Percentiles rank a stretch among this genome's conserved stretches.
Conservation (phyloP, 1,284 basidiomycete species). For the Termitomyces sp. region DNA sequence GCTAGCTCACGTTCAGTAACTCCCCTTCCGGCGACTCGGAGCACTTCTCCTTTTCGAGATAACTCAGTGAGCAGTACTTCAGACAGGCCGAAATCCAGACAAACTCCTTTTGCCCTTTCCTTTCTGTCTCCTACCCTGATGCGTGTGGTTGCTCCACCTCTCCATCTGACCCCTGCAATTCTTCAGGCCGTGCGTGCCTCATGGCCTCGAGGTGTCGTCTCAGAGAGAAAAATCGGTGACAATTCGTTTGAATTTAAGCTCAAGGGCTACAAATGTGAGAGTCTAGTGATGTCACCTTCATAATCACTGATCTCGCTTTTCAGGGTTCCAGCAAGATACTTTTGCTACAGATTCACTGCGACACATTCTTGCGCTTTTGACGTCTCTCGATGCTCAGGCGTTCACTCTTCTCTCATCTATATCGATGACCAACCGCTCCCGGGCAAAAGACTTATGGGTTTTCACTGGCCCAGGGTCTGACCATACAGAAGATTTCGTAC, state of each 20-base stretch:
- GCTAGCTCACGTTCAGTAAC: conserved; percentile 26
- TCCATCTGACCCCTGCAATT: conserved; percentile 71
- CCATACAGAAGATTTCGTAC: conserved; percentile 24
- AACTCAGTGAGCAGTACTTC: conserved; percentile 33
- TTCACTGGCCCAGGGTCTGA: conserved; percentile 52
- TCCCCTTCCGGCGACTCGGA: conserved; percentile 24
- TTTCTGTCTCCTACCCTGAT: conserved; percentile 63
- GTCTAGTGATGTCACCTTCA: background rate
- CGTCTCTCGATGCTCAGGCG: conserved; percentile 60
- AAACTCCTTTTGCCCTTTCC: conserved; percentile 65
- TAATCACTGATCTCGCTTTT: conserved; percentile 16
- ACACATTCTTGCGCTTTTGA: conserved; percentile 64
- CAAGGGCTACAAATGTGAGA: conserved; percentile 73
- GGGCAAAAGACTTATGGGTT: conserved; percentile 74
- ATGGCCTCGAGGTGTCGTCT: conserved; percentile 73
- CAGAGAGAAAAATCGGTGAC: conserved; percentile 69
- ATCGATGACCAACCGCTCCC: conserved; percentile 60
- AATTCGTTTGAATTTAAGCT: conserved; percentile 73
- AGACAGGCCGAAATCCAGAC: conserved; percentile 30
- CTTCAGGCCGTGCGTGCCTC: conserved; percentile 70
- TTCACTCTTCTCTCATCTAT: conserved; percentile 67
- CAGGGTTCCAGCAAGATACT: conserved; percentile 77
- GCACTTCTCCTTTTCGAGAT: conserved; percentile 25
- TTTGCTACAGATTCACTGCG: conserved; percentile 72
- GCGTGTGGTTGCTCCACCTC: conserved; percentile 68